Evolutionary conservation across 1,284 basidiomycete species (phyloP).

Genomic region (Chalciporus sp.): DNA sequence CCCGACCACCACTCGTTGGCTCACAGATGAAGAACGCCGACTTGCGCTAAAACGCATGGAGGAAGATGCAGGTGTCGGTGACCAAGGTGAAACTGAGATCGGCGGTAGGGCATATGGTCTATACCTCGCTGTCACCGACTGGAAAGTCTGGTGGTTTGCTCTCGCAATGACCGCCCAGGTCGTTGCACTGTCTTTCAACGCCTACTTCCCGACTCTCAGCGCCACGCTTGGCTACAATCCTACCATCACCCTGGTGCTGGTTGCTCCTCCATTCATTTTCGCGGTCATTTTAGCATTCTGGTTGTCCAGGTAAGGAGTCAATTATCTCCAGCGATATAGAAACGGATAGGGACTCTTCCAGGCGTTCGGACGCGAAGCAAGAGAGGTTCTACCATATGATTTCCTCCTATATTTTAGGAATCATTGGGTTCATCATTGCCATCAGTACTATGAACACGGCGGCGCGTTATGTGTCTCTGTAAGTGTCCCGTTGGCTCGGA

Average conservation of each 20-base stretch:
- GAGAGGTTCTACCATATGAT: constrained; percentile 71
- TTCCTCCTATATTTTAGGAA: constrained; percentile 53
- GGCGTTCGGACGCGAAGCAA: constrained; percentile 39
- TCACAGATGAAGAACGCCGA: constrained; percentile 61
- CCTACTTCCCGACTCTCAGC: constrained; percentile 72
- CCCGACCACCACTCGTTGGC: constrained; percentile 62
- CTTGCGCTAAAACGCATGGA: constrained; percentile 74
- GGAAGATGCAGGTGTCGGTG: constrained; percentile 61
- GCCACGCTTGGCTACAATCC: constrained; percentile 70
- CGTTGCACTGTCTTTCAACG: constrained; percentile 68
- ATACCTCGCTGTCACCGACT: constrained; percentile 63
- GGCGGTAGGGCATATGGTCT: constrained; percentile 48
- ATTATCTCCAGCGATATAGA: background rate
- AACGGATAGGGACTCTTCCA: background rate
- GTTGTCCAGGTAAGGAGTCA: constrained; percentile 46
- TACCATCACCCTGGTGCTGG: constrained; percentile 70
- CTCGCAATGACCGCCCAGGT: constrained; percentile 41
- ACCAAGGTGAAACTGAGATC: constrained; percentile 28
- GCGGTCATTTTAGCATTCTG: constrained; percentile 56
- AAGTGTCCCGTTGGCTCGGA: constrained; percentile 26
- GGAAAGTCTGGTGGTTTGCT: constrained; percentile 65
- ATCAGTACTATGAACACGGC: constrained; percentile 69
- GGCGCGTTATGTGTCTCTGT: constrained; percentile 71
- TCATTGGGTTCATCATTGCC: constrained; percentile 75
- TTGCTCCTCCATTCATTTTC: constrained; percentile 81